These are phyloP conservation scores for Tympanopsis confertula DNA, from an alignment of 2,329 filamentous ascomycete species.

Conservation along the genomic window DNA sequence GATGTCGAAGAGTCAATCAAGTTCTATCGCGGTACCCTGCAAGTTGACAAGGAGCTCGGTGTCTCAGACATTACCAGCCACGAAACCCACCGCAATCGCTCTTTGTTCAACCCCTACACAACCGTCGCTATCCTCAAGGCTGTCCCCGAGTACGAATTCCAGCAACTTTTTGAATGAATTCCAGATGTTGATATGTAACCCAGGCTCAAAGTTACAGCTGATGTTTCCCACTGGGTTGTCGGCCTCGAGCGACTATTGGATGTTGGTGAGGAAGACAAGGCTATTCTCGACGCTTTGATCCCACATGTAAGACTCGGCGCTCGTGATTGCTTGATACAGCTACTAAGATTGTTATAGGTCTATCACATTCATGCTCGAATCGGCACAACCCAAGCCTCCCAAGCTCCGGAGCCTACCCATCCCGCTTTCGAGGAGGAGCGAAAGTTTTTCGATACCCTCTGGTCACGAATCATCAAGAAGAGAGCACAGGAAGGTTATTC, in stretches of 20 bases:
- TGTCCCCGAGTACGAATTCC: constrained; percentile 15
- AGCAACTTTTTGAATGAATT: too few species aligned
- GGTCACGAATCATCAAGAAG: constrained; percentile 8
- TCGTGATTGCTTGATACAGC: too few species aligned
- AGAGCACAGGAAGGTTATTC: constrained; percentile 5
- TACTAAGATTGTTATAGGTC: too few species aligned
- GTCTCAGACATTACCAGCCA: constrained; percentile 15
- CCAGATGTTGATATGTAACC: too few species aligned
- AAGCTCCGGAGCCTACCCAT: constrained; percentile 20
- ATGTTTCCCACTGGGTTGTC: constrained; percentile 14
- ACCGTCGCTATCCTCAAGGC: constrained; percentile 13
- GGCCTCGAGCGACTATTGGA: constrained; percentile 10
- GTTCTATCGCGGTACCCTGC: constrained; percentile 16
- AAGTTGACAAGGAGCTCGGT: constrained; percentile 16
- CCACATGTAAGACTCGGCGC: constrained; percentile 15
- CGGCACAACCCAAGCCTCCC: constrained; percentile 21
- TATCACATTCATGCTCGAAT: constrained; percentile 20
- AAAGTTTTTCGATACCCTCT: constrained; percentile 17
- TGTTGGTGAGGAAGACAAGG: constrained; percentile 8
- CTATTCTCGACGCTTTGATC: constrained; percentile 10
- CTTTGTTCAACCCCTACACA: constrained; percentile 16
- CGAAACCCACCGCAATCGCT: constrained; percentile 19
- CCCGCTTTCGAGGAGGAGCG: constrained; percentile 14
- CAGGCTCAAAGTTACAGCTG: constrained; percentile 11
- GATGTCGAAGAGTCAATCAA: constrained; percentile 16